phyloP scores from a whole-genome alignment of 1,284 basidiomycete species.

The Ceraceosorus guamensis region DNA sequence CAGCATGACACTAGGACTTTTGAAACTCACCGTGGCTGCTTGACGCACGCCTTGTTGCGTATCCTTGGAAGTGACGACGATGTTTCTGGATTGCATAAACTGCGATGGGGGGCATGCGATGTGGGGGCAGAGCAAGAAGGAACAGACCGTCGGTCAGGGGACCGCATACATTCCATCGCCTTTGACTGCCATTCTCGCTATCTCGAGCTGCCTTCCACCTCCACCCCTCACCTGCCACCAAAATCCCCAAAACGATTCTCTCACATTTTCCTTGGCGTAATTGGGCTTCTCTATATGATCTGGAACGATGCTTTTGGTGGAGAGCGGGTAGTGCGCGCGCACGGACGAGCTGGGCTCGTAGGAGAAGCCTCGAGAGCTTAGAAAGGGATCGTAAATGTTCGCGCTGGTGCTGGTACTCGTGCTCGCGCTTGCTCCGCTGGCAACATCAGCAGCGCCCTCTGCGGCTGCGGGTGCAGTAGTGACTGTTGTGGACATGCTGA shows the following conservation, averaged over 20 bases:
- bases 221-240: slow-evolving; percentile 18
- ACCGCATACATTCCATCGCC: background rate
- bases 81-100: slow-evolving; percentile 38
- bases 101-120: slow-evolving; percentile 9
- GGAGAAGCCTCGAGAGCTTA: no score
- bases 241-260: slow-evolving; percentile 13
- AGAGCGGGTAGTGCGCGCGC: slow-evolving; percentile 40
- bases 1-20: no score
- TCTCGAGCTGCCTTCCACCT: no score
- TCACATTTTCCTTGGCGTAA: slow-evolving; percentile 46
- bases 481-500: no score
- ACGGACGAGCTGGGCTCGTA: no score
- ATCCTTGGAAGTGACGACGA: slow-evolving; percentile 33
- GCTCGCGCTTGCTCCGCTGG: no score
- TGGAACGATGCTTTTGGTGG: slow-evolving; percentile 38
- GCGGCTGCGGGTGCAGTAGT: no score
- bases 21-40: no score
- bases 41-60: slow-evolving; percentile 43
- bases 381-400: no score
- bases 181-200: background rate
- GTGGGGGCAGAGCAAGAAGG: background rate
- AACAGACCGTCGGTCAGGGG: background rate
- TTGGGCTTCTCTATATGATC: slow-evolving; percentile 41
- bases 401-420: no score
- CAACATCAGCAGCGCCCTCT: no score